Evolutionary conservation across 345 rosid species (phyloP).

Genomic region (Eucalyptus sp.): DNA sequence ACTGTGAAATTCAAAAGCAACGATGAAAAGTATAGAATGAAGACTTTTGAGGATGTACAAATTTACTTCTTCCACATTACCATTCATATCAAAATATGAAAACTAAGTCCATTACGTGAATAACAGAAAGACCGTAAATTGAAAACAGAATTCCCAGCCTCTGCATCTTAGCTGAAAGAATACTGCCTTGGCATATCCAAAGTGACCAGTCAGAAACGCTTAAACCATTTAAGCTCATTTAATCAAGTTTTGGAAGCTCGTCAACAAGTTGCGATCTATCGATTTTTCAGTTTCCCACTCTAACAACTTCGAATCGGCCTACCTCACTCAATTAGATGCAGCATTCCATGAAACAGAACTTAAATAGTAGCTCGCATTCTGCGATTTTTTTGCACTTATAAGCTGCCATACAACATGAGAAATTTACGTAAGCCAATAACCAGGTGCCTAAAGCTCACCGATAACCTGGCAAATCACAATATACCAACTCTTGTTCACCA

Average conservation of each 20-base stretch:
- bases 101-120: not conserved
- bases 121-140: not conserved
- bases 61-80: not conserved
- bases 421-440: too few species aligned
- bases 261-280: not conserved
- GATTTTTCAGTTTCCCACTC: not conserved
- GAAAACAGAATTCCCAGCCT: not conserved
- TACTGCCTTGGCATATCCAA: not conserved
- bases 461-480: constrained; percentile 91
- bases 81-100: not conserved
- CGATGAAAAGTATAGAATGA: not conserved
- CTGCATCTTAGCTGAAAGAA: not conserved
- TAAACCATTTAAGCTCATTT: not conserved
- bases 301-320: not conserved
- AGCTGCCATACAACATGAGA: not conserved
- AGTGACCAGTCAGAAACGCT: not conserved
- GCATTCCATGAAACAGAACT: not conserved
- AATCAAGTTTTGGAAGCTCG: not conserved
- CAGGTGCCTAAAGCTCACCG: constrained; percentile 30
- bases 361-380: not conserved
- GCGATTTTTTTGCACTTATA: not conserved
- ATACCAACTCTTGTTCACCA: constrained; percentile 91
- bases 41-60: not conserved
- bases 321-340: not conserved
- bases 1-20: not conserved